These are phyloP conservation scores for Leucogyrophana mollusca DNA, from an alignment of 768 basidiomycete species.

Conservation along the genomic window DNA sequence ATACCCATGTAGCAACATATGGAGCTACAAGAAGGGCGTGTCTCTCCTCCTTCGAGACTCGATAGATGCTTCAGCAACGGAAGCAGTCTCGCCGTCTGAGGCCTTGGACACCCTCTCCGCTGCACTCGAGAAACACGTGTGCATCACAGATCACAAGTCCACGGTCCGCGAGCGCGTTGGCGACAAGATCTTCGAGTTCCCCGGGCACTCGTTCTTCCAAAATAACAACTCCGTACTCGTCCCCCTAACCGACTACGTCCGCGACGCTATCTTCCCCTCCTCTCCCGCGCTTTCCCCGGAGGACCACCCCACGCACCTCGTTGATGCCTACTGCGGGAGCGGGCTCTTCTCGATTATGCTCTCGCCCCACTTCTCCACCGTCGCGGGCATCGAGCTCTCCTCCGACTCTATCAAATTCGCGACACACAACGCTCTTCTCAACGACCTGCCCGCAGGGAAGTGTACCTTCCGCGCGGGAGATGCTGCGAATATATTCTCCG, in stretches of 20 bases:
- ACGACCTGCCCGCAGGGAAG: conserved; percentile 53
- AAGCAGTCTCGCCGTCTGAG: conserved; percentile 21
- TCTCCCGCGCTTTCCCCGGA: conserved; percentile 7
- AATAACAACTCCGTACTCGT: conserved; percentile 94
- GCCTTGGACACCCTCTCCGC: conserved; percentile 35
- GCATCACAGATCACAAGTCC: conserved; percentile 79
- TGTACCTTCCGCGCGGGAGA: conserved; percentile 77
- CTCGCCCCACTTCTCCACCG: conserved; percentile 65
- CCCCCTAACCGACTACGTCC: conserved; percentile 82
- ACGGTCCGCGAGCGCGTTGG: conserved; percentile 86
- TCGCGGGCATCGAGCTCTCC: conserved; percentile 89
- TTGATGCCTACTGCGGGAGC: conserved; percentile 92
- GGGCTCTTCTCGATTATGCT: conserved; percentile 88
- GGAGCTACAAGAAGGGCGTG: conserved; percentile 81
- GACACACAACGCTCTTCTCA: conserved; percentile 62
- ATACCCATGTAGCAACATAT: conserved; percentile 58
- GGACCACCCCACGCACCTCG: conserved; percentile 70
- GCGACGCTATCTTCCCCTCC: conserved; percentile 60
- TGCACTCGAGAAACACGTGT: conserved; percentile 61
- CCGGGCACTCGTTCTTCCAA: conserved; percentile 92
- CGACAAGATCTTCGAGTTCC: conserved; percentile 77
- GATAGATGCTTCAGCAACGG: conserved; percentile 33
- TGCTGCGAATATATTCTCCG: conserved; percentile 80
- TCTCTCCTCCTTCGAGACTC: conserved; percentile 92
- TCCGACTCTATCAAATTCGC: conserved; percentile 68